Conservation (phyloP, 78 protist genomes). For the Creolimax fragrantissima region DNA sequence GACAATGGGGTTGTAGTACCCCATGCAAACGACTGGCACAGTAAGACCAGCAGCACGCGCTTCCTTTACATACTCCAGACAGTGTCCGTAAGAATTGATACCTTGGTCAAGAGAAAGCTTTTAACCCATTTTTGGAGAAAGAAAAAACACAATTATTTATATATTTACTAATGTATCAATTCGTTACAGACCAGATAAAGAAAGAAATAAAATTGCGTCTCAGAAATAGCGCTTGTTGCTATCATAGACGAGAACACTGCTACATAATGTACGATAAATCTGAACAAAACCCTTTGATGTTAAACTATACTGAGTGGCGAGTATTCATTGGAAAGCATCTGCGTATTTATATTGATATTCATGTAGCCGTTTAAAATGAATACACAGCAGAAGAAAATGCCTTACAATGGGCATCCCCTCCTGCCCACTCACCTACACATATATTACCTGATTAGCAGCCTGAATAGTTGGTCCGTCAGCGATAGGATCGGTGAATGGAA, state of each 20-base stretch:
- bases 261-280: too few species aligned
- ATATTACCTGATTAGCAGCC: slow-evolving; percentile 11
- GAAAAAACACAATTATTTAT: too few species aligned
- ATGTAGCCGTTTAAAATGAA: too few species aligned
- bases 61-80: background rate
- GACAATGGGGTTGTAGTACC: slow-evolving; percentile 63
- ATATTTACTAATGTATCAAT: too few species aligned
- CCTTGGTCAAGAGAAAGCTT: slow-evolving; percentile 26
- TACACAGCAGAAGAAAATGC: background rate
- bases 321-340: background rate
- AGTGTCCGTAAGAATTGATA: background rate
- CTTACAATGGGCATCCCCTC: background rate
- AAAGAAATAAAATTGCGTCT: too few species aligned
- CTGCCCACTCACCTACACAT: background rate
- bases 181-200: too few species aligned
- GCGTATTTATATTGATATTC: too few species aligned
- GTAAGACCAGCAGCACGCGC: slow-evolving; percentile 55
- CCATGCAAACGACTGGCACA: slow-evolving; percentile 65
- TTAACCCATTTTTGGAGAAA: too few species aligned
- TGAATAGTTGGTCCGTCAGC: slow-evolving; percentile 63
- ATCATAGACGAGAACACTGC: too few species aligned
- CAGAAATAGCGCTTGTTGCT: too few species aligned
- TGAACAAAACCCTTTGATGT: too few species aligned
- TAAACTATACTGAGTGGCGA: background rate
- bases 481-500: slow-evolving; percentile 55